phyloP scores from a whole-genome alignment of 257 asterid species.

The Fraxinus anomala region DNA sequence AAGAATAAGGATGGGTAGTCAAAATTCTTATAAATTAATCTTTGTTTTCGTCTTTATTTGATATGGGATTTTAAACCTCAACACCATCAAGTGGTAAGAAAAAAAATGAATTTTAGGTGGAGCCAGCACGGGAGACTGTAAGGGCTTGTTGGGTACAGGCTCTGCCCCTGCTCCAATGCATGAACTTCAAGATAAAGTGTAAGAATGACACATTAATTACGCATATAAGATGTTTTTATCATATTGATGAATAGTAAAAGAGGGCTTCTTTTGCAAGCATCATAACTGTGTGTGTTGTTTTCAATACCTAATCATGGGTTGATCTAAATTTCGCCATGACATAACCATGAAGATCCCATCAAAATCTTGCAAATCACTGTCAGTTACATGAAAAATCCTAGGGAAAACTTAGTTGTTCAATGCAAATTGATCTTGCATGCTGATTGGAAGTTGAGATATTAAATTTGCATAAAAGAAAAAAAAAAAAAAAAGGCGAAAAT shows the following conservation, averaged over 20 bases:
- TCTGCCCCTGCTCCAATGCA: too few relatives aligned
- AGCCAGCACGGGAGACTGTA: too few relatives aligned
- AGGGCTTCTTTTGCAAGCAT: background rate
- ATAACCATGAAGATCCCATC: conserved; percentile 3
- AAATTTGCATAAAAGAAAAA: background rate
- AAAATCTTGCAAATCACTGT: conserved; percentile 6
- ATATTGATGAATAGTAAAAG: background rate
- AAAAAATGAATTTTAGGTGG: too few relatives aligned
- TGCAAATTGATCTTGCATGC: background rate
- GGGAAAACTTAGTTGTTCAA: background rate
- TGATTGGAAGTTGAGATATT: background rate
- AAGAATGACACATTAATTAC: background rate
- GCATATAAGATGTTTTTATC: background rate
- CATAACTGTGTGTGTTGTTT: background rate
- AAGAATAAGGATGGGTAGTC: too few relatives aligned
- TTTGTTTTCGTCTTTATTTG: too few relatives aligned
- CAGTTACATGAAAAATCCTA: background rate
- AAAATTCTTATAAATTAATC: too few relatives aligned
- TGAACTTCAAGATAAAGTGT: background rate
- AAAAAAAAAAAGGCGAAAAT: background rate
- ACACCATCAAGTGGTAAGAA: too few relatives aligned
- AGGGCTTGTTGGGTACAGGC: too few relatives aligned
- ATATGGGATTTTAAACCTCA: too few relatives aligned
- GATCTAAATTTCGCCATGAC: background rate
- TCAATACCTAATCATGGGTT: background rate